phyloP scores from a whole-genome alignment of 495 filamentous ascomycete genomes.

The Penicillium lividum region DNA sequence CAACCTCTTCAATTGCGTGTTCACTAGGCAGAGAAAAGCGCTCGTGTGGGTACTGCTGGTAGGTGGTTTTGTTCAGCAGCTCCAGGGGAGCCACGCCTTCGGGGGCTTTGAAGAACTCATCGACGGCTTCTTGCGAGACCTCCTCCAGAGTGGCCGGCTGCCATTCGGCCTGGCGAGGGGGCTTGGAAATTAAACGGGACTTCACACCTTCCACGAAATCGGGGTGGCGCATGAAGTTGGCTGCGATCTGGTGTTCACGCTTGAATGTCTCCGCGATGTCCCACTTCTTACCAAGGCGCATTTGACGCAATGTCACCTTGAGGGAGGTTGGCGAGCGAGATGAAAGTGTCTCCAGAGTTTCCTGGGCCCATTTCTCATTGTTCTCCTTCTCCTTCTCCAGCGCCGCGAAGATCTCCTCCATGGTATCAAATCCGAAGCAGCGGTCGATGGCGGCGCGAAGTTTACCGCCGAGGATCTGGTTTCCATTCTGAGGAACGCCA shows the following conservation, averaged over 20 bases:
- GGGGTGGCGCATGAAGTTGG: conserved; percentile 78
- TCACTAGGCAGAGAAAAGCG: conserved; percentile 74
- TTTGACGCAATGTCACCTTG: conserved; percentile 75
- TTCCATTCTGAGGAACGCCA: conserved; percentile 70
- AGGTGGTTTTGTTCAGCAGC: conserved; percentile 57
- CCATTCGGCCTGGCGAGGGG: conserved; percentile 62
- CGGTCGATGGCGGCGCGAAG: conserved; percentile 80
- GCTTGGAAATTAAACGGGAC: conserved; percentile 70
- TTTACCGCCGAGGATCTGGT: conserved; percentile 61
- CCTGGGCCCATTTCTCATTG: conserved; percentile 67
- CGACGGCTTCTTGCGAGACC: conserved; percentile 52
- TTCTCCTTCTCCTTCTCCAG: conserved; percentile 57
- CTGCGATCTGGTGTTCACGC: conserved; percentile 76
- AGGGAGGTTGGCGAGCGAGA: conserved; percentile 80
- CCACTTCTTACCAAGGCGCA: conserved; percentile 76
- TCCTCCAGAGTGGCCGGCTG: conserved; percentile 67
- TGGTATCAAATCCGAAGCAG: conserved; percentile 66
- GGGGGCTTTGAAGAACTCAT: conserved; percentile 58
- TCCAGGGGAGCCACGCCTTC: conserved; percentile 46
- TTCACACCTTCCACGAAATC: conserved; percentile 89
- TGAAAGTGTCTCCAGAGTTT: conserved; percentile 69
- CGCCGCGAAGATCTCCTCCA: conserved; percentile 69
- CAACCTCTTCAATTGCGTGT: conserved; percentile 59
- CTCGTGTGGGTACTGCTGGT: conserved; percentile 66
- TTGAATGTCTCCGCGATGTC: conserved; percentile 78